phyloP scores from a whole-genome alignment of 352 stramenopile species.

The Phytophthora pluvialis region DNA sequence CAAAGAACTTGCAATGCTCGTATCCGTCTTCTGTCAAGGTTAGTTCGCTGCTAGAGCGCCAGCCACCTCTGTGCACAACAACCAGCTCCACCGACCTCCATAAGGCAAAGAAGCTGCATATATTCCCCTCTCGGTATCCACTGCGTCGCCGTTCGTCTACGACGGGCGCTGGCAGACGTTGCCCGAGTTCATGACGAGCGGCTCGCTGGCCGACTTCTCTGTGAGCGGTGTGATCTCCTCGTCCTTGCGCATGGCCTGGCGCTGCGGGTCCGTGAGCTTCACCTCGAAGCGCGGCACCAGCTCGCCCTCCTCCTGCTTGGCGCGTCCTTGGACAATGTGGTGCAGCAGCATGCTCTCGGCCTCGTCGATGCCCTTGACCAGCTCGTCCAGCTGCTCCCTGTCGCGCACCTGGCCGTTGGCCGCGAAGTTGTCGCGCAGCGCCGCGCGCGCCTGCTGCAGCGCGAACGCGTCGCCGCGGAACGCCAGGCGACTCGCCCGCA shows the following conservation, averaged over 20 bases:
- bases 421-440: constrained; percentile 75
- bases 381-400: constrained; percentile 50
- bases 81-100: background rate
- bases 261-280: constrained; percentile 82
- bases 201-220: constrained; percentile 71
- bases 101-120: constrained; percentile 9
- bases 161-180: constrained; percentile 74
- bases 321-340: constrained; percentile 82
- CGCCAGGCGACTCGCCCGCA: constrained; percentile 74
- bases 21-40: background rate
- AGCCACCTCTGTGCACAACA: background rate
- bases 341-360: constrained; percentile 87
- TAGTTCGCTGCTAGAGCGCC: no score
- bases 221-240: constrained; percentile 84
- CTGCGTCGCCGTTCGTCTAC: constrained; percentile 15
- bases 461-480: constrained; percentile 79
- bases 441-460: constrained; percentile 56
- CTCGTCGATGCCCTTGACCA: constrained; percentile 82
- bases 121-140: constrained; percentile 1
- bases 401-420: constrained; percentile 69
- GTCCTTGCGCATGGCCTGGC: constrained; percentile 78
- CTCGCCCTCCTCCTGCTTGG: constrained; percentile 47
- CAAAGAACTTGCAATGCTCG: background rate
- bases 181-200: constrained; percentile 83
- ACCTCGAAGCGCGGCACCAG: constrained; percentile 66